Evolutionary conservation across 352 stramenopile genomes (phyloP), one percentile per base, ranked within the genome.

Genomic region (Phytophthora boehmeriae): DNA sequence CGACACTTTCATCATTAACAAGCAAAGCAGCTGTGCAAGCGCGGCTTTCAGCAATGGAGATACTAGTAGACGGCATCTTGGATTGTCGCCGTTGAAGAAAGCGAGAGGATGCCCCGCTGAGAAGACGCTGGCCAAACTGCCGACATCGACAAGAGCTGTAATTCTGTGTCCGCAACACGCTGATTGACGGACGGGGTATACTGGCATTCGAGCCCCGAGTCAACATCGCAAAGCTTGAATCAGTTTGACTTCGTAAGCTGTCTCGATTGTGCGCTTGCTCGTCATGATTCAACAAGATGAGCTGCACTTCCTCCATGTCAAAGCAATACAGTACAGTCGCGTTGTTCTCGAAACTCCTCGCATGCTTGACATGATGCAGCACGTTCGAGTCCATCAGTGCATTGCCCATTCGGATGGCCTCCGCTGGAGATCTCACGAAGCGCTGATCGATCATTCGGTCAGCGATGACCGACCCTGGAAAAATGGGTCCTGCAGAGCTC

Each of bases 361-460:
- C 56, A 53, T 89, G 80, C 35, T 77, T 83, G 1, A 66, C 41
- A 64, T 89, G 80, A 46, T 89, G 80, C 39, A 87, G 63, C 10
- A 83, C 51, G 1, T 66, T 67, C 11, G 80, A 78, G 54, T 89
- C 77, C 80, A 89, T 87, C 54, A 89, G 54, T n/a, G 76, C 71
- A 30, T 88, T 89, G 13, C 78, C 80, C 28, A 89, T 57, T 5
- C 78, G 78, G 30, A 83, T 51, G 0, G 60, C 78, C 45, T 89
- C 78, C 3, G 66, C 68, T 9, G 57, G 52, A 4, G 49, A 75
- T 19, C 63, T 44, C 8, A 87, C 78, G 45, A 78, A 85, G 32
- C 72, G 45, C 13, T 54, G 60, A 23, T 74, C 66, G 20, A 70
- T 63, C 61, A 74, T 63, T 50, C 51, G 50, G n/a, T 74, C 66